Percentiles rank a stretch among this genome's conserved stretches.
These are phyloP conservation scores for Colletotrichum aenigma DNA, from an alignment of 2,329 filamentous ascomycete species.

Conservation along the genomic window DNA sequence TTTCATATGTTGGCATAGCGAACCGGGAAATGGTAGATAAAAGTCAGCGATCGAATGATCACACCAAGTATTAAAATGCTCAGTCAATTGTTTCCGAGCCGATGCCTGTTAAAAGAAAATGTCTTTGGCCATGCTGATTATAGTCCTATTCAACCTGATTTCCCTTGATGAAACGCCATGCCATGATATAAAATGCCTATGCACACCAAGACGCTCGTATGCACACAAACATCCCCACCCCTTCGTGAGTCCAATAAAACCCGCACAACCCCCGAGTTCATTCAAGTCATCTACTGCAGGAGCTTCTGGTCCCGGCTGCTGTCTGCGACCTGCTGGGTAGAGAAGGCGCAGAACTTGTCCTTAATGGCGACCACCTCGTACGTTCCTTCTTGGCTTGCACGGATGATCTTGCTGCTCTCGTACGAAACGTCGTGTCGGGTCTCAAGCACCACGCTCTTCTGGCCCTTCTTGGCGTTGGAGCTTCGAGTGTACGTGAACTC, in stretches of 20 bases:
- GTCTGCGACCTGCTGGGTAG: slow-evolving; percentile 66
- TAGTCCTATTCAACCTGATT: slow-evolving; percentile 17
- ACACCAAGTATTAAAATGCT: not conserved
- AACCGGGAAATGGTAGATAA: not conserved
- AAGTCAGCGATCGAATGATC: not conserved
- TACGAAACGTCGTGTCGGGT: slow-evolving; percentile 87
- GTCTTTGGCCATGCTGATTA: slow-evolving; percentile 9
- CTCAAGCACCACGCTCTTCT: slow-evolving; percentile 82
- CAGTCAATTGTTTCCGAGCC: not conserved
- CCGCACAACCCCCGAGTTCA: not conserved
- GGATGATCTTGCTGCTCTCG: slow-evolving; percentile 80
- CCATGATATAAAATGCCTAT: slow-evolving; percentile 44
- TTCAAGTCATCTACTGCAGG: slow-evolving; percentile 12
- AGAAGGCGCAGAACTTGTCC: slow-evolving; percentile 90
- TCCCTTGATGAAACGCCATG: slow-evolving; percentile 29
- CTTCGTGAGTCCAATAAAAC: not conserved
- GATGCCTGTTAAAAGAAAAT: slow-evolving; percentile 1
- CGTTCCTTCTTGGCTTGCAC: slow-evolving; percentile 90
- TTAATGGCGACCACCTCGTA: slow-evolving; percentile 98
- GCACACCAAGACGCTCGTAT: slow-evolving; percentile 15
- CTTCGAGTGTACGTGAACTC: slow-evolving; percentile 97
- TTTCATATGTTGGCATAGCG: not conserved
- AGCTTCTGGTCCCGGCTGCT: slow-evolving; percentile 47
- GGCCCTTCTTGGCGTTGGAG: slow-evolving; percentile 81
- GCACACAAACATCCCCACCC: slow-evolving; percentile 1